Percentiles rank a stretch among this genome's conserved stretches.
These are phyloP conservation scores for Schwanniomyces sp. DNA, from an alignment of 805 yeast species.

Conservation along the genomic window DNA sequence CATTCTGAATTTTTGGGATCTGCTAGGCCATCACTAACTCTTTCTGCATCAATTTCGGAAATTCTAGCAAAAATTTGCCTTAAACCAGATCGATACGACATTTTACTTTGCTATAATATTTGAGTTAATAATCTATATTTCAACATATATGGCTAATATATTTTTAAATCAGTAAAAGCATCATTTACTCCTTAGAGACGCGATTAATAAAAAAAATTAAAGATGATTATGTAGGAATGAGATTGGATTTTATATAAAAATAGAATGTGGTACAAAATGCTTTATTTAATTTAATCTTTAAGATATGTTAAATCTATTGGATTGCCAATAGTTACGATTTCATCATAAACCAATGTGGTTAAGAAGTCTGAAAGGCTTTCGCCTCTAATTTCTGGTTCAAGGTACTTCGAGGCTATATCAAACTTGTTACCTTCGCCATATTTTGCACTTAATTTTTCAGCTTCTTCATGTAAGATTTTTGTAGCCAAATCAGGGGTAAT, in stretches of 20 bases:
- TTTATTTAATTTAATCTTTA: background rate
- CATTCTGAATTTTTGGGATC: slow-evolving; percentile 5
- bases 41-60: slow-evolving; percentile 4
- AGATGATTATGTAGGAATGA: background rate
- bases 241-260: too few relatives aligned
- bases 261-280: too few relatives aligned
- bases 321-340: slow-evolving; percentile 10
- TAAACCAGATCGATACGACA: background rate
- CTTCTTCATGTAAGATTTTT: slow-evolving; percentile 13
- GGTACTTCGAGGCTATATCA: slow-evolving; percentile 14
- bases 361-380: slow-evolving; percentile 16
- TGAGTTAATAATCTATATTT: background rate
- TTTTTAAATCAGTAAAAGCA: background rate
- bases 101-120: background rate
- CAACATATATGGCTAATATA: background rate
- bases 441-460: slow-evolving; percentile 7
- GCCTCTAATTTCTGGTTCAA: slow-evolving; percentile 18
- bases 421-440: slow-evolving; percentile 10
- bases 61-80: slow-evolving; percentile 3
- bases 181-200: background rate
- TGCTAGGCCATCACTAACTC: slow-evolving; percentile 9
- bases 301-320: slow-evolving; percentile 11
- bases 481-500: slow-evolving; percentile 14
- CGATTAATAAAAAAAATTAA: background rate
- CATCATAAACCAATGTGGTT: slow-evolving; percentile 20